Evolutionary conservation across 306 rosid species (phyloP), one percentile per base, ranked within the genome.

Genomic region (Vachellia pachyceras): DNA sequence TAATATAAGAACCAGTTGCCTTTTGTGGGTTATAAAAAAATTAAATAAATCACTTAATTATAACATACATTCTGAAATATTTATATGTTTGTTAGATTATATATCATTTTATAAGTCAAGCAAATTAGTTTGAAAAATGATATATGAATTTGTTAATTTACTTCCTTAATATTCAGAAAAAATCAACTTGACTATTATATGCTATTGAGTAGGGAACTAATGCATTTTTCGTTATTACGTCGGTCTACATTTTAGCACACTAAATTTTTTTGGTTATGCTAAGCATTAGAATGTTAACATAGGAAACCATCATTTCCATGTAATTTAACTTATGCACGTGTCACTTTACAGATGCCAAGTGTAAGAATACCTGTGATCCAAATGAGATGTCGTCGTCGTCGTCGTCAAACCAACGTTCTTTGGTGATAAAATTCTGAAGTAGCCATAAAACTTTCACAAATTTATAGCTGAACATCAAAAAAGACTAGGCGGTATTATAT

Each of bases 311-410:
- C n/a, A n/a, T 63, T 42, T 23, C 54, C 45, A 22, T 58, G 63
- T 55, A 55, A 55, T 55, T 55, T 20, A 55, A 55, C 63, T 20
- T 33, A n/a, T 55, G 29, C 13, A 20, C 63, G 3, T 33, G 50
- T 57, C 79, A 75, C 46, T 79, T 55, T 69, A 67, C 81, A 77
- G 45, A 76, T 18, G 75, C 64, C 73, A 58, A 69, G 33, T 37
- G 52, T 6, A 22, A 60, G 36, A 77, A 79, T 71, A 76, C 80
- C 76, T 72, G 66, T 60, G 72, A 79, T 70, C 37, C 50, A n/a
- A 72, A 20, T 35, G 18, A 73, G 18, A 69, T 37, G n/a, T n/a
- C n/a, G n/a, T n/a, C n/a, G n/a, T n/a, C n/a, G n/a, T n/a, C n/a
- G n/a, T n/a, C n/a, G 2, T 29, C 33, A 29, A 29, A 0, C 64